Base-by-base conservation (phyloP, 495 filamentous ascomycete genomes). In the Elaphomyces granulatus region DNA sequence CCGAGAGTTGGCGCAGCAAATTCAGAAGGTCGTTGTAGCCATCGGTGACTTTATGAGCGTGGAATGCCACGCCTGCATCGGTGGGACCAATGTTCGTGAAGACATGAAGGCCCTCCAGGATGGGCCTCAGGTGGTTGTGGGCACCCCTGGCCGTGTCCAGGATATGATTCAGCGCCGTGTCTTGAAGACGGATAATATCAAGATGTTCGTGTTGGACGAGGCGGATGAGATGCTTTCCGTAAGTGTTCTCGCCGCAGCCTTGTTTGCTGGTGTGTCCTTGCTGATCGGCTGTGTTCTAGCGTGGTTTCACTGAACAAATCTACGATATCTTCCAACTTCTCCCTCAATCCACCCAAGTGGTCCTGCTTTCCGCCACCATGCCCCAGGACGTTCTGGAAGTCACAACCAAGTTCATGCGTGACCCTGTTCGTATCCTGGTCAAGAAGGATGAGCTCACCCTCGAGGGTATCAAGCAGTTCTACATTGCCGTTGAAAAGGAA, bases 401-500 rank as follows among this genome's bases (percentile, higher is more conserved):
- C 57, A 96, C 90, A 52, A 96, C 90, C 62, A 98, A 98, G 72
- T 98, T 98, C 75, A 98, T 98, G 90, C 86, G 83, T 54, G 92
- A 98, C 68, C 90, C 90, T 41, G 81, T 98, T 60, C 86, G 92
- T 55, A 95, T 98, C 59, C 77, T 98, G 55, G 90, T 98, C 68
- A 98, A 98, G 81, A 88, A 90, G 72, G 92, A 87, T 59, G 90
- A 98, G 63, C 75, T 98, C 63, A 98, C 90, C 50, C 83, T 98
- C 40, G 90, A 98, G 66, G 90, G 90, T 77, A 81, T 98, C 58
- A 98, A 98, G 77, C 90, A 98, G 58, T 98, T 93, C 75, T 98
- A 93, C 72, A 98, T 98, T 62, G 90, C 90, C 44, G 90, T 98
- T 37, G 90, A 98, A 72, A 96, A 98, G 75, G 90, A 98, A 61